Evolutionary conservation across 768 basidiomycete species (phyloP).

Genomic region (Mycena floridula): DNA sequence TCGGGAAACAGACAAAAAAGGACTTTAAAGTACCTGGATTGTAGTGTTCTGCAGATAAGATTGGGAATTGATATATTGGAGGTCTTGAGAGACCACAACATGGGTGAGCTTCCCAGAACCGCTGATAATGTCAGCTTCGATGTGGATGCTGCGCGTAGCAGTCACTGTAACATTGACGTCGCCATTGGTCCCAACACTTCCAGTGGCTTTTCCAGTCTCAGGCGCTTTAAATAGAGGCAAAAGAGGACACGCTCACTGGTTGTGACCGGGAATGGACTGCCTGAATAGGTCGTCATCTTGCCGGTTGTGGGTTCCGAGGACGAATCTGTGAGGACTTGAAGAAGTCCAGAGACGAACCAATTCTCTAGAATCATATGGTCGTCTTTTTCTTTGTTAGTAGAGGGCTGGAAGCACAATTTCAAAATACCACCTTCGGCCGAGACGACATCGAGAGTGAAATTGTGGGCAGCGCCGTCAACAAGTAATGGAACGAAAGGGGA

Average conservation of each 20-base stretch:
- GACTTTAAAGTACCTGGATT: constrained; percentile 25
- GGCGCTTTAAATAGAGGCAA: too few relatives aligned
- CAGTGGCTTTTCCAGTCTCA: too few relatives aligned
- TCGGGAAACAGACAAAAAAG: neutral
- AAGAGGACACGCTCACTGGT: too few relatives aligned
- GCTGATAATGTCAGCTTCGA: constrained; percentile 54
- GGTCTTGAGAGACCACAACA: constrained; percentile 56
- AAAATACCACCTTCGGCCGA: constrained; percentile 63
- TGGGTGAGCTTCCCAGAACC: constrained; percentile 53
- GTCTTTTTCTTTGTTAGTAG: too few relatives aligned
- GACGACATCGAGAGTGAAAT: constrained; percentile 64
- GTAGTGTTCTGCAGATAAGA: constrained; percentile 43
- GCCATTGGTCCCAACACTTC: constrained; percentile 30
- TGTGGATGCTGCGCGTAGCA: constrained; percentile 50
- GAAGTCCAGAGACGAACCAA: constrained; percentile 70
- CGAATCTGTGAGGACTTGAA: constrained; percentile 65
- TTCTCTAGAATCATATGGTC: constrained; percentile 64
- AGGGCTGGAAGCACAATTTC: too few relatives aligned
- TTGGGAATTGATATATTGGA: constrained; percentile 59
- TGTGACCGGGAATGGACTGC: constrained; percentile 48
- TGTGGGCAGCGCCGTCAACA: constrained; percentile 63
- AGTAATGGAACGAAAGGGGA: constrained; percentile 73
- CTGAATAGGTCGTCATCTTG: constrained; percentile 53
- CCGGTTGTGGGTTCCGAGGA: constrained; percentile 63
- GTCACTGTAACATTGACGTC: constrained; percentile 57